Conservation (phyloP, 2,329 filamentous ascomycete genomes). For the Calonectria ilicicola region DNA sequence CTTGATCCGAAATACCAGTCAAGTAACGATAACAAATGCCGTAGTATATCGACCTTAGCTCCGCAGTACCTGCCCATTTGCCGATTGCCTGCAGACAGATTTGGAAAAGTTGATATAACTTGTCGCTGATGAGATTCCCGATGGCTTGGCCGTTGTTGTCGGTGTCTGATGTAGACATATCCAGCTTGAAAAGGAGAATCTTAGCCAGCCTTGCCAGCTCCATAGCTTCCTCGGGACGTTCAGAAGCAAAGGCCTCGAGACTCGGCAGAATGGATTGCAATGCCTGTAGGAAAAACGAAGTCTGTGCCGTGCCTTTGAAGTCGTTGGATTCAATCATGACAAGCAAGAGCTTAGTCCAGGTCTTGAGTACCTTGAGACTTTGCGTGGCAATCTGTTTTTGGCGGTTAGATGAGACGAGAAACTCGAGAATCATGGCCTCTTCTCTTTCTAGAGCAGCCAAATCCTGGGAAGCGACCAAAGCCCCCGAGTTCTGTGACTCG, state of each 20-base stretch:
- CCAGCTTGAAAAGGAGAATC: conserved; percentile 77
- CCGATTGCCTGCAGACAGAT: conserved; percentile 84
- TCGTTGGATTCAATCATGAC: conserved; percentile 87
- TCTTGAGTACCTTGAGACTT: conserved; percentile 76
- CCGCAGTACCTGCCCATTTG: conserved; percentile 76
- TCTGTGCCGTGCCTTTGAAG: conserved; percentile 77
- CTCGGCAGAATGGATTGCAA: conserved; percentile 90
- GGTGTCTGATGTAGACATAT: conserved; percentile 60
- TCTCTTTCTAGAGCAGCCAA: conserved; percentile 66
- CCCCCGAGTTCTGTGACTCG: conserved; percentile 65
- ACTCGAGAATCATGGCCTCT: conserved; percentile 69
- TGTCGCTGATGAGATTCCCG: conserved; percentile 85
- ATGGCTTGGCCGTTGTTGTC: conserved; percentile 60
- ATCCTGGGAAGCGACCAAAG: conserved; percentile 63
- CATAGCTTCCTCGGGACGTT: conserved; percentile 76
- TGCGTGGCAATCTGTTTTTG: conserved; percentile 67
- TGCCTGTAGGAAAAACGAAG: conserved; percentile 85
- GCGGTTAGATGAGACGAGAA: conserved; percentile 73
- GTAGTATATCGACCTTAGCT: conserved; percentile 87
- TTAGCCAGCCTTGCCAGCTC: conserved; percentile 84
- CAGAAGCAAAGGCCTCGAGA: conserved; percentile 80
- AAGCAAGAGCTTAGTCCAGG: conserved; percentile 87
- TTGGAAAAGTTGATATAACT: conserved; percentile 92
- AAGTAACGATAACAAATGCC: conserved; percentile 91
- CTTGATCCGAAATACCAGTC: conserved; percentile 72